Conservation (phyloP, 495 filamentous ascomycete genomes). For the Darksidea phi region DNA sequence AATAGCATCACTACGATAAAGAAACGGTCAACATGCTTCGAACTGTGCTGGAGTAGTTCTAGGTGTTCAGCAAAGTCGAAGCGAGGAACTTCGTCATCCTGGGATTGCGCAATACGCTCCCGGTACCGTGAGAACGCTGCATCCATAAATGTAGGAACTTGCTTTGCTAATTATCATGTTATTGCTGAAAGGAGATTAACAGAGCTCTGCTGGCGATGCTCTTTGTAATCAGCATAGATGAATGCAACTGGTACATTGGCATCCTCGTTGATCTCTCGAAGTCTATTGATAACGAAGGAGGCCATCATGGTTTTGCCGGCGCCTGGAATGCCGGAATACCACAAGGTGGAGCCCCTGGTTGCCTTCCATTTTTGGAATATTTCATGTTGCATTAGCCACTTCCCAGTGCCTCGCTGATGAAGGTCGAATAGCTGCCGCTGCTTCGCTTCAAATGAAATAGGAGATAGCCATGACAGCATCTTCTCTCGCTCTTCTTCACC, state of each 20-base stretch:
- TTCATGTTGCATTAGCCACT: background rate
- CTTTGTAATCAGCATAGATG: conserved; percentile 7
- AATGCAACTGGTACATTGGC: background rate
- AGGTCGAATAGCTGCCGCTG: conserved; percentile 1
- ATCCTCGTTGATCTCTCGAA: background rate
- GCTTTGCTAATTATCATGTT: conserved; percentile 4
- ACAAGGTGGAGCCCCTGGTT: background rate
- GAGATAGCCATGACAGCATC: conserved; percentile 7
- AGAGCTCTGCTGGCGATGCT: background rate
- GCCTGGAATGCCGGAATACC: conserved; percentile 3
- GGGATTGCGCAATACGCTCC: background rate
- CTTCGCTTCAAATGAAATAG: conserved; percentile 7
- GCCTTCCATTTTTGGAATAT: background rate
- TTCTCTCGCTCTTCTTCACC: background rate
- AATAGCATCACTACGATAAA: background rate
- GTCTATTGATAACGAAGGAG: background rate
- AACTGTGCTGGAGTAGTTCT: background rate
- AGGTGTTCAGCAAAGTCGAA: background rate
- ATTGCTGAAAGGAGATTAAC: background rate
- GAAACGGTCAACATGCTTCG: background rate
- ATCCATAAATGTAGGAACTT: background rate
- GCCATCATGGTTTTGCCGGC: conserved; percentile 11
- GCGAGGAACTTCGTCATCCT: background rate
- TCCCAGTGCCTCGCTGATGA: background rate
- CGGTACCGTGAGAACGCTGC: background rate